Base-by-base conservation (phyloP, 2,329 filamentous ascomycete species). In the Gnomoniopsis sp. region DNA sequence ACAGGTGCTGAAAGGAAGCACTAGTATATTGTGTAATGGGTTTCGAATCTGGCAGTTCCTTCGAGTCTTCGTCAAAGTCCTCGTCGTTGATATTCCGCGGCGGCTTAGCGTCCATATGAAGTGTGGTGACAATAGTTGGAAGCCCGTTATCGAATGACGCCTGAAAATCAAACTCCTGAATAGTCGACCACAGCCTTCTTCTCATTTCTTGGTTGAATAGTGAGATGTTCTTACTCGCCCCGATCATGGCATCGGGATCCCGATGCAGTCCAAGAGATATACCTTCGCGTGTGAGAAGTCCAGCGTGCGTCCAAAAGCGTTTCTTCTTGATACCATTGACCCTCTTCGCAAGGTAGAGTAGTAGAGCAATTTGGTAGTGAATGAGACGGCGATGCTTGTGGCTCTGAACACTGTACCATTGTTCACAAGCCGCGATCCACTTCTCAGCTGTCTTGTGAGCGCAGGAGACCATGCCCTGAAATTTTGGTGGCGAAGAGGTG, bases 321-420 rank as follows among this genome's bases (percentile, higher is more conserved):
- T 86, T 86, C 77, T 86, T 86, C 74, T 86, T 85, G 63, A 86
- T 79, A 2, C 80, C 82, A 70, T 87, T 87, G 63, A 86, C 79
- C 33, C 81, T 75, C 74, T 86, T 86, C 47, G 80, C 82, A 2
- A 86, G 76, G 63, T 85, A 86, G n/a, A 83, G 66, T 34, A 87
- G 72, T 64, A 83, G 86, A 14, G 78, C 76, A 17, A 86, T 79
- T 68, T 86, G 83, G 67, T 84, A 86, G 68, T 86, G 82, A 15
- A 86, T 80, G 23, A 86, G 76, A 48, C 78, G 77, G 49, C 83
- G 79, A 63, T 86, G 82, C 70, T 86, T 86, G 68, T 85, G 79
- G 68, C 83, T 86, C 71, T 86, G 83, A 38, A 72, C 73, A 26
- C 72, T 68, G 36, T 78, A 74, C 83, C 83, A 86, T 34, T 72